Evolutionary conservation across 1,139 yeast species (phyloP), one percentile per base, ranked within the genome.

Genomic region (Eremothecium sinecaudum): DNA sequence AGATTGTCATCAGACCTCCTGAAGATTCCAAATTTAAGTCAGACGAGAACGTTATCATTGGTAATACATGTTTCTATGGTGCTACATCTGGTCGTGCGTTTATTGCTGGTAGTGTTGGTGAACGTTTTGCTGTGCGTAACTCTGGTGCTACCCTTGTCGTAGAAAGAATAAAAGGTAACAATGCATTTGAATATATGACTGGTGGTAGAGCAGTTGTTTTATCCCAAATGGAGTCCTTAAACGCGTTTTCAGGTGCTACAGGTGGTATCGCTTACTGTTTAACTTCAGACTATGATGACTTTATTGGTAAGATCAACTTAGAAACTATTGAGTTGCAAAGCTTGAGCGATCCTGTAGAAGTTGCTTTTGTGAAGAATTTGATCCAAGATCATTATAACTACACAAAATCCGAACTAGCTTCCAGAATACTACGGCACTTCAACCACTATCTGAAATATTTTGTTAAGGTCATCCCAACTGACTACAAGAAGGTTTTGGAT

Each of bases 141-240:
- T 90, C 97, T 27, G 98, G 98, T 62, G 97, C 97, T 27, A 80
- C 79, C 40, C 92, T 94, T 46, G 97, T 90, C 45, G 86, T 84
- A 46, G 98, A 90, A 65, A 95, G 95, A 57, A 54, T 62, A 38
- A 80, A 84, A 45, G 98, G 98, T 67, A 96, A 87, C 59, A 96
- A 90, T 61, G 97, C 98, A 37, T 90, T 96, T 67, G 98, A 90
- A 63, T 90, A 90, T 67, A 90, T 90, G 98, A 86, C 97, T 52
- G 97, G 98, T 61, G 98, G 98, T 59, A 77, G 97, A 53, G 94
- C 90, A 42, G 83, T 90, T 56, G 84, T 90, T 35, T 72, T 90
- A 48, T 95, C 97, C 33, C 64, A 77, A 38, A 82, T 94, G 53
- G 97, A 95, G 41, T 77, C 97, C 48, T 81, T 86, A 67, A 90